Base-by-base conservation (phyloP, 495 filamentous ascomycete genomes). In the Aspergillus asperescens region DNA sequence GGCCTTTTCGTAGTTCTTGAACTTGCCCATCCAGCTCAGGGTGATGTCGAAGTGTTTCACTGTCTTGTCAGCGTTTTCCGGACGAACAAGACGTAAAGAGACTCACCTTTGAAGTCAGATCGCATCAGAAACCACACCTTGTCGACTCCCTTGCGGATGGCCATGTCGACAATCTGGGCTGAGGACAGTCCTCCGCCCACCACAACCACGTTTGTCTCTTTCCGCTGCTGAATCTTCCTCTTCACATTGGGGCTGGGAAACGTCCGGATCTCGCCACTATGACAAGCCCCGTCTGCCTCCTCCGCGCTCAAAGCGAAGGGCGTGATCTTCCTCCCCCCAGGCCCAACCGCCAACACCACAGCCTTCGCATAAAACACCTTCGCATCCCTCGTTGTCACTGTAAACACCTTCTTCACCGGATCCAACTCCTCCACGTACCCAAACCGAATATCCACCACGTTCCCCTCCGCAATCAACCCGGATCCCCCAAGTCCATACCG, bases 21-120 rank as follows among this genome's bases (percentile, higher is more conserved):
- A 85, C 54, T 86, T 86, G 22, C 79, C 80, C 63, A 86, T 78
- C 83, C 83, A 86, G 25, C 69, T 70, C 12, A 86, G 68, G 50
- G 75, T 75, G 54, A 84, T 68, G 56, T 86, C 82, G 54, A 86
- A 85, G 50, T 80, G 78, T 57, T 84, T 84, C 32, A 84, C 75
- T 74, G 13, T 2, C 7, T 10, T 27, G 24, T 38, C 34, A 23
- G 13, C 25, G 9, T 16, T 15, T 39, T n/a, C 12, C 19, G 56
- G n/a, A 20, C 5, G 9, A 23, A 23, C 2, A 25, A 7, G 12
- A 18, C 1, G 13, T 28, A 24, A 20, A 15, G 18, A 16, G 7
- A 57, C 60, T 23, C 38, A 74, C 75, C 64, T 57, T 81, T 81
- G 16, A 81, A 50, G 25, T 70, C 70, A 16, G 80, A 78, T 10